These are phyloP conservation scores for Eucalyptus cloeziana DNA, from an alignment of 345 rosid genomes.

Conservation along the genomic window DNA sequence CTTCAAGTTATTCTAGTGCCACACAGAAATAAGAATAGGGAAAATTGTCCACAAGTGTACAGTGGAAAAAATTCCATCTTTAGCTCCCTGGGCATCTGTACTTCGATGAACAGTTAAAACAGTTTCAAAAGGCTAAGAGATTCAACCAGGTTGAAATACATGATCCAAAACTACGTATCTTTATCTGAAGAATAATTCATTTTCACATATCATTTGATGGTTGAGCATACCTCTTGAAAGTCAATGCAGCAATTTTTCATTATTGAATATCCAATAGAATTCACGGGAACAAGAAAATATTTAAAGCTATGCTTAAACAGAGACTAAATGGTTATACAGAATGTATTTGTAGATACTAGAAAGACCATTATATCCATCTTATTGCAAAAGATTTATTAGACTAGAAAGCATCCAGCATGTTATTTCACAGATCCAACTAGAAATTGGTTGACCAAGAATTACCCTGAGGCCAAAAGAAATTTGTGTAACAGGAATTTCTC, in stretches of 20 bases:
- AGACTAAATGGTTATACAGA: background rate
- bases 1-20: background rate
- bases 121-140: background rate
- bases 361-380: background rate
- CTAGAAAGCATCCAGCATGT: background rate
- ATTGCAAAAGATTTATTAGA: background rate
- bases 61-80: background rate
- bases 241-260: background rate
- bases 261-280: background rate
- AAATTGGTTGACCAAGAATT: background rate
- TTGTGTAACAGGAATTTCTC: background rate
- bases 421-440: background rate
- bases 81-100: background rate
- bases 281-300: background rate
- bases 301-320: background rate
- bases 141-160: background rate
- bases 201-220: background rate
- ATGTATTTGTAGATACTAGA: background rate
- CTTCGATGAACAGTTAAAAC: background rate
- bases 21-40: background rate
- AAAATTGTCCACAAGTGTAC: background rate
- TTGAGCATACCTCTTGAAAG: background rate
- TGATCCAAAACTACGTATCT: background rate
- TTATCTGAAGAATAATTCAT: background rate
- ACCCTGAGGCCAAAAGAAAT: background rate